Base-by-base conservation (phyloP, 352 stramenopile species). In the Nothophytophthora sp. region DNA sequence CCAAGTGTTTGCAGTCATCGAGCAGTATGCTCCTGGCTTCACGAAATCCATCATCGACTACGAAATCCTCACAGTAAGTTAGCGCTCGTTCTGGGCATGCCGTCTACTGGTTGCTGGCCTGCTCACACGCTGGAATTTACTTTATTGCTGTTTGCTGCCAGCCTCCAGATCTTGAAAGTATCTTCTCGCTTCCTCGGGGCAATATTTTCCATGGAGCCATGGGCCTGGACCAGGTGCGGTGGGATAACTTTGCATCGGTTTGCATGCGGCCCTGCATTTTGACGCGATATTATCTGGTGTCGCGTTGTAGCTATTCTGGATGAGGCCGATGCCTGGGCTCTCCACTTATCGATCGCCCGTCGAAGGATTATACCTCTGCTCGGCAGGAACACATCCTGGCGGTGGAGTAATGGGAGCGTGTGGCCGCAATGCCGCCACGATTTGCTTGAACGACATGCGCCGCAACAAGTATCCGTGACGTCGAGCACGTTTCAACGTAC, bases 191-290 rank as follows among this genome's bases (percentile, higher is more conserved):
- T 18, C 83, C 81, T 7, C 74, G 64, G 32, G 89, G 89, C 7
- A 97, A 97, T 38, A 97, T 97, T 33, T 96, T 96, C 32, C 89
- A 97, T 25, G 88, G 90, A 8, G 81, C 88, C 5, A 89, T 97
- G 80, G 74, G 82, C 1, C 65, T 97, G n/a, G 82, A 97, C 32
- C 89, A 96, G 70, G 80, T 87, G 35, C 4, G 23, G 10, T 44
- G 28, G 36, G 28, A 28, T 47, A 29, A 22, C 10, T 1, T 20
- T 3, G 16, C 15, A 13, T 15, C 29, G 36, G 13, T 32, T 18
- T 47, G n/a, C 18, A 43, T 40, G 16, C 40, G 7, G 44, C 16
- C 15, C 25, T 28, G 18, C 19, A 18, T 20, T 45, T n/a, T n/a
- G n/a, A n/a, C n/a, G n/a, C n/a, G 8, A 44, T 18, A 15, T 9